Conservation (phyloP, 805 yeast species). For the Yamadazyma scolyti region DNA sequence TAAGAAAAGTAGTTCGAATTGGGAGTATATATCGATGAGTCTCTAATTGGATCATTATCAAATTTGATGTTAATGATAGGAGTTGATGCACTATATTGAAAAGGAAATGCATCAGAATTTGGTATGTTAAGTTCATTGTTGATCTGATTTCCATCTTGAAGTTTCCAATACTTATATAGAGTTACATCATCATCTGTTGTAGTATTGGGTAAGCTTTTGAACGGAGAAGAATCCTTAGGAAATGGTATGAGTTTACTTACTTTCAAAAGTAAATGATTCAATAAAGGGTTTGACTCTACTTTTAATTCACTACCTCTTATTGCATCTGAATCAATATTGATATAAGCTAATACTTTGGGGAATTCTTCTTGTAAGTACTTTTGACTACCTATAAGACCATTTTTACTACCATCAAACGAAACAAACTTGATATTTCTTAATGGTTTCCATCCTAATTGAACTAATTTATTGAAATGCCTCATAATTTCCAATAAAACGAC, state of each 20-base stretch:
- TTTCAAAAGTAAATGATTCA: constrained; percentile 25
- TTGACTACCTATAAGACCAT: constrained; percentile 31
- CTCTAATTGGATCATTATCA: constrained; percentile 24
- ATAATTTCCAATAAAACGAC: constrained; percentile 37
- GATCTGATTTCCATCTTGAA: constrained; percentile 28
- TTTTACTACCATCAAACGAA: constrained; percentile 38
- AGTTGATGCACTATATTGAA: constrained; percentile 25
- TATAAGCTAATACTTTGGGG: constrained; percentile 24
- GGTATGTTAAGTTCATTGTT: constrained; percentile 28
- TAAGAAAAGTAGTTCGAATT: constrained; percentile 32
- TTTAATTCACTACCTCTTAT: constrained; percentile 33
- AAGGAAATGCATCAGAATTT: constrained; percentile 24
- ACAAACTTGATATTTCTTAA: constrained; percentile 35
- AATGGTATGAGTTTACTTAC: constrained; percentile 30
- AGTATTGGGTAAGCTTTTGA: constrained; percentile 15
- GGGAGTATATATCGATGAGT: constrained; percentile 25
- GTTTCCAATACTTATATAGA: constrained; percentile 30
- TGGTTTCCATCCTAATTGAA: constrained; percentile 39
- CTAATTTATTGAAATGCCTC: constrained; percentile 29
- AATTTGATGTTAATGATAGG: constrained; percentile 34
- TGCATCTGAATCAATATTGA: constrained; percentile 37
- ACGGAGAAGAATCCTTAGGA: constrained; percentile 20
- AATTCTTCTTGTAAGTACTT: constrained; percentile 17
- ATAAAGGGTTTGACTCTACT: constrained; percentile 33
- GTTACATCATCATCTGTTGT: constrained; percentile 17